phyloP scores from a whole-genome alignment of 495 filamentous ascomycete genomes.

The Aspergillus leporis region DNA sequence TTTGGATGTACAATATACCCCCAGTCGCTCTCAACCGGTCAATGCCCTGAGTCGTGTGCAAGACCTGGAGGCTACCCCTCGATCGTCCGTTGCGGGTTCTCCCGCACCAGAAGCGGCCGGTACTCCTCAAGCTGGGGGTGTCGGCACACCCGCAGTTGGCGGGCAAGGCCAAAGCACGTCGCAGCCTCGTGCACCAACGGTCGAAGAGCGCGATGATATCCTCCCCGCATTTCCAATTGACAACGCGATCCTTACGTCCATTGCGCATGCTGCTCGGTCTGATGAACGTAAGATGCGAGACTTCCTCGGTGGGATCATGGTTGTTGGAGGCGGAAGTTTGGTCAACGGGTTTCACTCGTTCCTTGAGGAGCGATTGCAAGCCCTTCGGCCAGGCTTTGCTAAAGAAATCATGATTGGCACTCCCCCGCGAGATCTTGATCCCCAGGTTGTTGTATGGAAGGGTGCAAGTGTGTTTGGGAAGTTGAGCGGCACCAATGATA shows the following conservation, averaged over 20 bases:
- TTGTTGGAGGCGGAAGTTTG: slow-evolving; percentile 87
- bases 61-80: slow-evolving; percentile 67
- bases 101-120: slow-evolving; percentile 74
- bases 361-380: slow-evolving; percentile 78
- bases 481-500: slow-evolving; percentile 80
- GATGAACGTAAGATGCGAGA: slow-evolving; percentile 93
- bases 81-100: slow-evolving; percentile 81
- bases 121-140: slow-evolving; percentile 63
- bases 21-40: slow-evolving; percentile 37
- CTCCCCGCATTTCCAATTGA: slow-evolving; percentile 83
- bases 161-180: slow-evolving; percentile 21
- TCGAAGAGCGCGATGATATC: slow-evolving; percentile 75
- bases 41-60: slow-evolving; percentile 51
- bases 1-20: slow-evolving; percentile 42
- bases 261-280: slow-evolving; percentile 79
- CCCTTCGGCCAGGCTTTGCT: slow-evolving; percentile 63
- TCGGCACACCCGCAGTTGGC: slow-evolving; percentile 31
- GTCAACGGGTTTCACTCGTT: slow-evolving; percentile 71
- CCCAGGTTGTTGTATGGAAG: slow-evolving; percentile 96
- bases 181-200: slow-evolving; percentile 38
- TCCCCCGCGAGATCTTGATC: slow-evolving; percentile 88
- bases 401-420: slow-evolving; percentile 87
- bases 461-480: slow-evolving; percentile 97
- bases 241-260: slow-evolving; percentile 81
- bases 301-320: slow-evolving; percentile 92